phyloP scores from a whole-genome alignment of 192 early-diverging fungal genomes.

The Geranomyces variabilis region DNA sequence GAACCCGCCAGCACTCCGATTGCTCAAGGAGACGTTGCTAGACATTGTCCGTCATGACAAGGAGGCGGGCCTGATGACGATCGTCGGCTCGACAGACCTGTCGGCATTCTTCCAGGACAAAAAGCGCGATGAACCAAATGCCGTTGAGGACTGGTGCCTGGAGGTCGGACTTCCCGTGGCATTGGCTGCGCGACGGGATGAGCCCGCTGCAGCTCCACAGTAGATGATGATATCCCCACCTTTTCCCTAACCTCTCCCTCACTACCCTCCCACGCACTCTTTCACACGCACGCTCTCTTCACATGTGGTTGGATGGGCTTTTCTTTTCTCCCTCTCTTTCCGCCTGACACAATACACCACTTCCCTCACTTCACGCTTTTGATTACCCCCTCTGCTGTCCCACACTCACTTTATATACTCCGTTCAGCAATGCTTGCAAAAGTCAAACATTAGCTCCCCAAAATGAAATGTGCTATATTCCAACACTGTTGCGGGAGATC shows the following conservation, averaged over 20 bases:
- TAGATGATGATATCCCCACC: too few relatives aligned
- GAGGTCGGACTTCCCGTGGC: background rate
- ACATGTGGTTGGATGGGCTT: too few relatives aligned
- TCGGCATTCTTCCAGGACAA: background rate
- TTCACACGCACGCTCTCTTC: background rate
- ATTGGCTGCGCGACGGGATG: background rate
- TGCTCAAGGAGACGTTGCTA: constrained; percentile 38
- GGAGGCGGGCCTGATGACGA: constrained; percentile 21
- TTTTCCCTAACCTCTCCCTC: background rate
- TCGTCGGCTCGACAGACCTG: background rate
- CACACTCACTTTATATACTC: too few relatives aligned
- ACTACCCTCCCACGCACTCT: background rate
- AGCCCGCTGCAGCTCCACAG: too few relatives aligned
- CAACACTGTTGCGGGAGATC: too few relatives aligned
- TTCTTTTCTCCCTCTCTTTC: background rate
- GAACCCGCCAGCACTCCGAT: constrained; percentile 37
- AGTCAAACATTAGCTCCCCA: too few relatives aligned
- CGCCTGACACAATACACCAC: background rate
- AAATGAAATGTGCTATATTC: too few relatives aligned
- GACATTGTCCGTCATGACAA: constrained; percentile 22
- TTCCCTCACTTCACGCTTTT: background rate
- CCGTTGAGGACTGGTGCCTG: background rate
- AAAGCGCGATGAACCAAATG: constrained; percentile 7
- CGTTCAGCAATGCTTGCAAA: too few relatives aligned
- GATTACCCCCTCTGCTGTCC: too few relatives aligned